Base-by-base conservation (phyloP, 2,329 filamentous ascomycete species). In the Shiraia bambusicola region DNA sequence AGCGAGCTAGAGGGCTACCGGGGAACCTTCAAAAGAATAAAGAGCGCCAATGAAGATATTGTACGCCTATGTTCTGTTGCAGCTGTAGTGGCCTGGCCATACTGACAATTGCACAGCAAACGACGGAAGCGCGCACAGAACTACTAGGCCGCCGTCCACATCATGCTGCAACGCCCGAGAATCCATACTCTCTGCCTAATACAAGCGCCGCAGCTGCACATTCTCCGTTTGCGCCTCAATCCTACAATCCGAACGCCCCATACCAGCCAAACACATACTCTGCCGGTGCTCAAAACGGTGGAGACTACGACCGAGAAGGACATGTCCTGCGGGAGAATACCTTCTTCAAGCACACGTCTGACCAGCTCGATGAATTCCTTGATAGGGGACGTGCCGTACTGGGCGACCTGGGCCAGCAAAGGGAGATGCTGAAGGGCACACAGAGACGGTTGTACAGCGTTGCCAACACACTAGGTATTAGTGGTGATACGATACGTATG, bases 401-500 rank as follows among this genome's bases (percentile, higher is more conserved):
- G 19, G 87, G 87, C 6, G 91, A 97, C 70, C 70, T 98, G 41
- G 86, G 88, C 3, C 80, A 93, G 61, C 93, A 98, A 74, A 81
- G 88, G 40, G 92, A 97, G 66, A 91, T 96, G 74, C 77, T 98
- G 50, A 98, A 98, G 75, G 88, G 86, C 37, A 97, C 93, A 15
- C 93, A 98, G 71, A 86, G 86, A 67, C 83, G 84, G 65, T 76
- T 98, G 35, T 97, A 97, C 65, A 92, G 82, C 57, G 90, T 96
- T 14, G 93, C 88, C 6, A 97, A 95, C 65, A 97, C 93, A 15
- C 72, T 98, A 34, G 93, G 93, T 0, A 81, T 98, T 45, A 94
- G 87, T 61, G 91, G 92, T 14, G 92, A 97, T 66, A 98, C 93
- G 2, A 98, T 98, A 52, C 83, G 93, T 33, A 97, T 93, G 89